Evolutionary conservation across 192 early-diverging fungal genomes (phyloP).

Genomic region (Fimicolochytrium jonesii): DNA sequence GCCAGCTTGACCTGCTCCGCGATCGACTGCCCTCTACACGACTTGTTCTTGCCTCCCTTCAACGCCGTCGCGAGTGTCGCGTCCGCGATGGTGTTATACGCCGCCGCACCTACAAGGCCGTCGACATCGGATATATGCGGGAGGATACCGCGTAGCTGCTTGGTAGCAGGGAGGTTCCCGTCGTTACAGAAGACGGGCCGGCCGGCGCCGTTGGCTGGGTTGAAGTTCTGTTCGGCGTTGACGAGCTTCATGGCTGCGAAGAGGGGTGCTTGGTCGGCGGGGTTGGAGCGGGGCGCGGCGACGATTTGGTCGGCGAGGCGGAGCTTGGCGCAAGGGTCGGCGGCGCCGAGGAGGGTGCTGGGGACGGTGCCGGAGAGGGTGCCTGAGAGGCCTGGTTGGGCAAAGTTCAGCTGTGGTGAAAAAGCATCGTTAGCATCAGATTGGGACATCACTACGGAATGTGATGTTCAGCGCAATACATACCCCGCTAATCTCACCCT

Average conservation of each 20-base stretch:
- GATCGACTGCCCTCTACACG: not conserved
- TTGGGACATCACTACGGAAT: too few relatives aligned
- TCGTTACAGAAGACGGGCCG: conserved; percentile 21
- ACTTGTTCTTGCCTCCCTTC: not conserved
- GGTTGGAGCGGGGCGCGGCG: conserved; percentile 1
- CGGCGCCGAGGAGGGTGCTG: conserved; percentile 32
- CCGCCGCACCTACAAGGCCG: not conserved
- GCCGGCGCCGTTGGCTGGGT: conserved; percentile 11
- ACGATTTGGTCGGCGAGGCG: conserved; percentile 25
- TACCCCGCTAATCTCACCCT: not conserved
- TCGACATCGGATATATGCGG: not conserved
- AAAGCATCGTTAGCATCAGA: too few relatives aligned
- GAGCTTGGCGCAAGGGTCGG: conserved; percentile 37
- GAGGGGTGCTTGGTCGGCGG: conserved; percentile 12
- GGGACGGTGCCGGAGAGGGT: conserved; percentile 13
- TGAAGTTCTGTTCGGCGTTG: conserved; percentile 32
- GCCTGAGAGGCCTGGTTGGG: conserved; percentile 13
- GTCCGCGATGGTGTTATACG: not conserved
- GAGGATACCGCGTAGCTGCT: conserved; percentile 23
- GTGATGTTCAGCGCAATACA: not conserved
- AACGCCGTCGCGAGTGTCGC: not conserved
- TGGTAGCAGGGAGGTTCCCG: conserved; percentile 19
- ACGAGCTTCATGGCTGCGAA: conserved; percentile 17
- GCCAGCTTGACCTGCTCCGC: not conserved
- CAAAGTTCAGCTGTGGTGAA: too few relatives aligned